Percentiles rank a stretch among this genome's conserved stretches.
Evolutionary conservation across 768 basidiomycete genomes (phyloP).

Genomic region (Dentipellis sp.): DNA sequence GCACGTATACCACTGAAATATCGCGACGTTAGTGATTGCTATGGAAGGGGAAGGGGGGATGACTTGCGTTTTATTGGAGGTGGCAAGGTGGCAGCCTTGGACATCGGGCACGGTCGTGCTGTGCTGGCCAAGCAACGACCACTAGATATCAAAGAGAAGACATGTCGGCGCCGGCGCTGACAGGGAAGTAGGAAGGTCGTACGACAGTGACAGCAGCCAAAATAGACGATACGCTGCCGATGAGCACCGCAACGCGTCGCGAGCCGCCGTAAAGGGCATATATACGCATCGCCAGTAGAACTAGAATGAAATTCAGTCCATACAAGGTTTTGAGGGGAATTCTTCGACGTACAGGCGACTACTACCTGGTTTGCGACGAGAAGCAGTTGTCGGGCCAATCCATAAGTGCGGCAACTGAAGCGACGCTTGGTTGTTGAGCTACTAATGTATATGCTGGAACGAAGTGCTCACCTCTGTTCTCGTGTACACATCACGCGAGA

Average conservation of each 20-base stretch:
- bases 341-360: constrained; percentile 31
- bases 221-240: constrained; percentile 24
- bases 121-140: constrained; percentile 31
- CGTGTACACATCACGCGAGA: neutral
- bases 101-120: neutral
- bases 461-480: constrained; percentile 12
- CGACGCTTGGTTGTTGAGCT: neutral
- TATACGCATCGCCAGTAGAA: constrained; percentile 36
- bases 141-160: constrained; percentile 22
- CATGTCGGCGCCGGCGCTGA: neutral
- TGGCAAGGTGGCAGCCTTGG: constrained; percentile 15
- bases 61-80: constrained; percentile 17
- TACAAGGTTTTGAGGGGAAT: neutral
- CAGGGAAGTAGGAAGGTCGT: constrained; percentile 14
- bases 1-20: no score
- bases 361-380: constrained; percentile 35
- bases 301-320: constrained; percentile 16
- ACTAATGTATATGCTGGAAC: neutral
- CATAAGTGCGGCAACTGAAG: constrained; percentile 31
- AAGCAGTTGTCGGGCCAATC: constrained; percentile 30
- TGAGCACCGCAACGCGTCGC: constrained; percentile 24
- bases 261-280: constrained; percentile 40
- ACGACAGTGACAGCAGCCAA: constrained; percentile 28
- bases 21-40: neutral
- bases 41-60: neutral